Percentiles rank a stretch among this genome's conserved stretches.
Conservation (phyloP, 2,329 filamentous ascomycete genomes). For the Arthroderma sp. region DNA sequence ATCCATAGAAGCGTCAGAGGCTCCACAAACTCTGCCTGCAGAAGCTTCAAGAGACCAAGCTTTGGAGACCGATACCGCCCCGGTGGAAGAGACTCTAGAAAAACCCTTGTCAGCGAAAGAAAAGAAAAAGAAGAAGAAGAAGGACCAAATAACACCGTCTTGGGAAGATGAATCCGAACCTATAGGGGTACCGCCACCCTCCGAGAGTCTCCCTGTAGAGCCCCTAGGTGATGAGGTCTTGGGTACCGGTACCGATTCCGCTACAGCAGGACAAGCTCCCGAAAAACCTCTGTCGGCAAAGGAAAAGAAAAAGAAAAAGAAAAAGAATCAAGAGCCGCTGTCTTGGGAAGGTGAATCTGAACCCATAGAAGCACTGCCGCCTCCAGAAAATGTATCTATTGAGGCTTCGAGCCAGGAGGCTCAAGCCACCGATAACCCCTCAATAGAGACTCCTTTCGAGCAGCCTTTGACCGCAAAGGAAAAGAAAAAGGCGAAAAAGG, state of each 20-base stretch:
- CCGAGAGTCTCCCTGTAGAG: not conserved
- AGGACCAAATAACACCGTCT: not conserved
- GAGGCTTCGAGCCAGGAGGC: not conserved
- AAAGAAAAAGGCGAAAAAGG: slow-evolving; percentile 40
- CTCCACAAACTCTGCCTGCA: not conserved
- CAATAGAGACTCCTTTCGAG: not conserved
- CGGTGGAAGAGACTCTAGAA: not conserved
- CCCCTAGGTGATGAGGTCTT: not conserved
- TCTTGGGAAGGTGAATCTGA: slow-evolving; percentile 10
- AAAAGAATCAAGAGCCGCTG: slow-evolving; percentile 8
- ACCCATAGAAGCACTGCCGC: not conserved
- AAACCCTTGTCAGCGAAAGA: not conserved
- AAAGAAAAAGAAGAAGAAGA: not conserved
- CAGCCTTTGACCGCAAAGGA: slow-evolving; percentile 16
- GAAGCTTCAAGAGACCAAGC: not conserved
- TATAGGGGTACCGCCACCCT: not conserved
- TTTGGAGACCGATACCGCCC: not conserved
- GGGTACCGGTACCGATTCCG: not conserved
- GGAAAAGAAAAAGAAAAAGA: slow-evolving; percentile 32
- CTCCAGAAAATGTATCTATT: not conserved
- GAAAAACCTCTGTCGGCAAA: not conserved
- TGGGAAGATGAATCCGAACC: not conserved
- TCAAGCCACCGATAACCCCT: not conserved
- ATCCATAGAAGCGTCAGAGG: not conserved
- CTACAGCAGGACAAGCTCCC: not conserved